Evolutionary conservation across 2,329 filamentous ascomycete species (phyloP).

Genomic region (Colletotrichum aenigma): DNA sequence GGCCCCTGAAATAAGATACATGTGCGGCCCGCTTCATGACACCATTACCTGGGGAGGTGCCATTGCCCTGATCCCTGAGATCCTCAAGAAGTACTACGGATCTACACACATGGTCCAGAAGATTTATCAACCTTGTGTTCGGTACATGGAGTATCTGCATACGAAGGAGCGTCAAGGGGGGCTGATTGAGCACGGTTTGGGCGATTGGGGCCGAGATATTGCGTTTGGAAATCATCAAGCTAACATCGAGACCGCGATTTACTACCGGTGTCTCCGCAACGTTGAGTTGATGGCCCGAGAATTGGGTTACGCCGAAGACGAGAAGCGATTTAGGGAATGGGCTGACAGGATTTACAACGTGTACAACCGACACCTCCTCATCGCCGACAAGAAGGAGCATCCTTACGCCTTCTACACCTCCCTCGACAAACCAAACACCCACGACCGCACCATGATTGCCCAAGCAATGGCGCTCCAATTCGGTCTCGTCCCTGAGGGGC

Average conservation of each 20-base stretch:
- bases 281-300: constrained; percentile 38
- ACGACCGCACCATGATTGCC: constrained; percentile 40
- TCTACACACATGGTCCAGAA: constrained; percentile 39
- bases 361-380: constrained; percentile 38
- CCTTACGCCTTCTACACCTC: constrained; percentile 44
- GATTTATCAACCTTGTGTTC: constrained; percentile 38
- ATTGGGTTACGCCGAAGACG: constrained; percentile 26
- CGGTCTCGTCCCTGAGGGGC: constrained; percentile 22
- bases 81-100: constrained; percentile 43
- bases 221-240: constrained; percentile 47
- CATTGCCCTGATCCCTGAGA: constrained; percentile 37
- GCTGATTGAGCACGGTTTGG: constrained; percentile 45
- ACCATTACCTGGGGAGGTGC: constrained; percentile 49
- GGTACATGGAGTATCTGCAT: constrained; percentile 46
- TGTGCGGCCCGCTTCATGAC: constrained; percentile 49
- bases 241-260: constrained; percentile 48
- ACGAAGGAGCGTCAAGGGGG: constrained; percentile 42
- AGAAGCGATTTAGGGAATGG: constrained; percentile 27
- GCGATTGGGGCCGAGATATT: constrained; percentile 47
- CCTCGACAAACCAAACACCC: constrained; percentile 30
- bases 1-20: constrained; percentile 51
- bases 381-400: constrained; percentile 29
- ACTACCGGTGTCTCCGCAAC: constrained; percentile 43
- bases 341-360: constrained; percentile 32
- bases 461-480: constrained; percentile 36